A percentile compares a stretch with the other conserved stretches of the same genome.
These are phyloP conservation scores for Microbotryum intermedium DNA, from an alignment of 1,284 basidiomycete genomes.

Conservation along the genomic window DNA sequence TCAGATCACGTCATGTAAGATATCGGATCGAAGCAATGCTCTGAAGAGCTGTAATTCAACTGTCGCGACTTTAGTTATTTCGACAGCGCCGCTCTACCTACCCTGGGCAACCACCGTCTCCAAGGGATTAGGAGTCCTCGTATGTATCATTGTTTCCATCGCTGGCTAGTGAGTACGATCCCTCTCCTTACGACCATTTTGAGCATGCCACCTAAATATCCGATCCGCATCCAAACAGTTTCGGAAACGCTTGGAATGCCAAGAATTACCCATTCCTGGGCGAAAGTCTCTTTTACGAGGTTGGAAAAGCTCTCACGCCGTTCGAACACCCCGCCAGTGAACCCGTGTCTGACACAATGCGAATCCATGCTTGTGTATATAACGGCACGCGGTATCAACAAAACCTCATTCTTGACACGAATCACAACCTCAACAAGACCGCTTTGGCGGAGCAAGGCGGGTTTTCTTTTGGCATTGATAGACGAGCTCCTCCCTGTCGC, in stretches of 20 bases:
- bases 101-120: slow-evolving; percentile 35
- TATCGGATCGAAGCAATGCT: not conserved
- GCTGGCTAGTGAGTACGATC: slow-evolving; percentile 41
- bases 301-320: too few species aligned
- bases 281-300: slow-evolving; percentile 44
- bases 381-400: slow-evolving; percentile 48
- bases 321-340: too few species aligned
- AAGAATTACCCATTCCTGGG: slow-evolving; percentile 46
- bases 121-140: slow-evolving; percentile 44
- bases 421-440: slow-evolving; percentile 50
- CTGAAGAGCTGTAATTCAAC: not conserved
- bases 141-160: slow-evolving; percentile 43
- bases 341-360: too few species aligned
- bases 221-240: not conserved
- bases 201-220: not conserved
- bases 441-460: slow-evolving; percentile 51
- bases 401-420: slow-evolving; percentile 45
- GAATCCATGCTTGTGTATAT: too few species aligned
- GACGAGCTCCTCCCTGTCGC: slow-evolving; percentile 48
- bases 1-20: slow-evolving; percentile 46
- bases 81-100: slow-evolving; percentile 40
- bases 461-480: slow-evolving; percentile 50
- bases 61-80: slow-evolving; percentile 48
- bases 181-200: not conserved
- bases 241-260: slow-evolving; percentile 3